Base-by-base conservation (phyloP, 441 rosid genomes). In the Hypseocharis bilobata region DNA sequence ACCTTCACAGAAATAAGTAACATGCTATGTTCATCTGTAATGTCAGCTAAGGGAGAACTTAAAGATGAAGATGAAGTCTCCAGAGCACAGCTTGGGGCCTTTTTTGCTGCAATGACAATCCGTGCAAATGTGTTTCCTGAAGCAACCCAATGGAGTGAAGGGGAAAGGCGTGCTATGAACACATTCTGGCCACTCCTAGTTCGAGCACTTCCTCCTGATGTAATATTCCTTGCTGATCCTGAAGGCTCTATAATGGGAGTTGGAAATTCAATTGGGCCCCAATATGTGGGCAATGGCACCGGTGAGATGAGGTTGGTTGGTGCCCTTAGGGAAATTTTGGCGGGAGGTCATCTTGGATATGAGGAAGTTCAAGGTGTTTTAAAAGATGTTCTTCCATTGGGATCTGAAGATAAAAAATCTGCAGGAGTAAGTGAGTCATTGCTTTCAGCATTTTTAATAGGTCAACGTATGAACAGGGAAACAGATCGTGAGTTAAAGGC, bases 391-490 rank as follows among this genome's bases (percentile, higher is more conserved):
- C 89, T 92, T 78, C 94, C 98, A 1, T 77, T 92, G 75, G 74
- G 56, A 66, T 36, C 3, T 0, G 84, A 76, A 49, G 86, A 80
- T 71, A 76, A 74, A 27, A 13, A 36, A 26, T 71, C 77, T 0
- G 70, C 76, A 51, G 88, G 85, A 77, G 93, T 88, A 29, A 85
- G 91, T 65, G 94, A 86, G 79, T 83, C 98, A 0, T 74, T 92
- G 87, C 82, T 92, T 82, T 80, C 98, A 0, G 98, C 96, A 11
- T 90, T 92, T 84, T 82, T 92, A 69, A 92, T 92, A 70, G 98
- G 98, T 54, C 98, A 92, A 34, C 91, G 96, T 28, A 88, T 92
- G 98, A 92, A 88, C 70, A 81, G 96, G 78, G 98, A 92, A 77
- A 92, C 94, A 19, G 94, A 88, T 32, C 84, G 96, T 0, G 96